Evolutionary conservation across 1,139 yeast genomes (phyloP).

Genomic region (Debaryomyces udenii): DNA sequence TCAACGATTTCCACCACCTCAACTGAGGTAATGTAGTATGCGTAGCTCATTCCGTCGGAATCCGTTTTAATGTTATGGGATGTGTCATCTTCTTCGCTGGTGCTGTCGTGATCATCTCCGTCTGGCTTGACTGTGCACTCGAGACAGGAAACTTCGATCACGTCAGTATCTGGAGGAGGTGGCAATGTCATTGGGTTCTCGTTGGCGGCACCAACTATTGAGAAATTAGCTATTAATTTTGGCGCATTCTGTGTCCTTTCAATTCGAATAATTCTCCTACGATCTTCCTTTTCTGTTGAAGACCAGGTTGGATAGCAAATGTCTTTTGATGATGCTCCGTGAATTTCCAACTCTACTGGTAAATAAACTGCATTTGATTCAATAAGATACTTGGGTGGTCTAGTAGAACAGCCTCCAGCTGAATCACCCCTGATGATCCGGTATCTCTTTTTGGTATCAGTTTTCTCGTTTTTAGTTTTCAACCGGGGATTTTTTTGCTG

Average conservation of each 20-base stretch:
- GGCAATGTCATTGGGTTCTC: constrained; percentile 47
- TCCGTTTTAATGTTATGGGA: constrained; percentile 20
- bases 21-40: constrained; percentile 63
- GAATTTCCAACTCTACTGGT: constrained; percentile 50
- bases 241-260: constrained; percentile 56
- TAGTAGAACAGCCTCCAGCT: constrained; percentile 59
- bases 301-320: constrained; percentile 57
- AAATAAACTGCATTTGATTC: constrained; percentile 36
- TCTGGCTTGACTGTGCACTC: constrained; percentile 42
- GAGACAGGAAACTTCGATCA: constrained; percentile 61
- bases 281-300: constrained; percentile 46
- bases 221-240: constrained; percentile 49
- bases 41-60: constrained; percentile 27
- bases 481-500: not conserved
- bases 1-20: constrained; percentile 69
- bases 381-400: constrained; percentile 53
- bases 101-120: constrained; percentile 39
- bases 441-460: constrained; percentile 27
- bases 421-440: constrained; percentile 58
- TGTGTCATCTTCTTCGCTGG: constrained; percentile 20
- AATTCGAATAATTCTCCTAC: constrained; percentile 59
- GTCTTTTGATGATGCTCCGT: constrained; percentile 48
- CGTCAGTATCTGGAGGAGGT: constrained; percentile 46
- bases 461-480: not conserved
- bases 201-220: constrained; percentile 54